Evolutionary conservation across 2,329 filamentous ascomycete genomes (phyloP).

Genomic region (Aspergillus clavatus): DNA sequence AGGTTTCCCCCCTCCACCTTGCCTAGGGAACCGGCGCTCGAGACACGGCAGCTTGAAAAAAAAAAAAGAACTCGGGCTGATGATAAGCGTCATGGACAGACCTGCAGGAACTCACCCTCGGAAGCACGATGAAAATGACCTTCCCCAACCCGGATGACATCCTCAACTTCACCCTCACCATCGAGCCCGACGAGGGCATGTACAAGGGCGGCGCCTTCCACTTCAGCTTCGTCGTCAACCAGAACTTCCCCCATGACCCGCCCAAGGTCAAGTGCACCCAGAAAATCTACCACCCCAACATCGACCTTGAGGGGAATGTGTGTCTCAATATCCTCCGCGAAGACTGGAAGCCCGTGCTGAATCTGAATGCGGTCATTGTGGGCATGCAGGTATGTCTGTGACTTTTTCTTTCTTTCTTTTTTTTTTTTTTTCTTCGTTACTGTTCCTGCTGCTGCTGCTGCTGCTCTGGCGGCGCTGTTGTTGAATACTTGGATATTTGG

Average conservation of each 20-base stretch:
- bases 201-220: slow-evolving; percentile 85
- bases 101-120: slow-evolving; percentile 48
- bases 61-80: neutral
- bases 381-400: slow-evolving; percentile 68
- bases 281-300: slow-evolving; percentile 99
- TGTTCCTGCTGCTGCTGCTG: no score
- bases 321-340: slow-evolving; percentile 95
- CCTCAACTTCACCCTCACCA: slow-evolving; percentile 49
- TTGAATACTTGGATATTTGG: no score
- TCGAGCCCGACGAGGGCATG: slow-evolving; percentile 56
- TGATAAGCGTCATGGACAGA: slow-evolving; percentile 26
- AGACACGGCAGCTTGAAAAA: neutral
- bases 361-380: slow-evolving; percentile 93
- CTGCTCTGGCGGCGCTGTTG: no score
- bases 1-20: neutral
- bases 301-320: slow-evolving; percentile 95
- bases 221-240: slow-evolving; percentile 88
- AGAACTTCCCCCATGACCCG: slow-evolving; percentile 94
- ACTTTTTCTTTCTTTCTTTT: neutral
- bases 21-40: neutral
- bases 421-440: no score
- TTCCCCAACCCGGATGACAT: slow-evolving; percentile 57
- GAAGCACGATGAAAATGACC: slow-evolving; percentile 52
- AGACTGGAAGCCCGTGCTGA: slow-evolving; percentile 98
- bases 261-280: slow-evolving; percentile 96